Conservation (phyloP, 306 rosid species). For the Dalbergia cochinchinensis region DNA sequence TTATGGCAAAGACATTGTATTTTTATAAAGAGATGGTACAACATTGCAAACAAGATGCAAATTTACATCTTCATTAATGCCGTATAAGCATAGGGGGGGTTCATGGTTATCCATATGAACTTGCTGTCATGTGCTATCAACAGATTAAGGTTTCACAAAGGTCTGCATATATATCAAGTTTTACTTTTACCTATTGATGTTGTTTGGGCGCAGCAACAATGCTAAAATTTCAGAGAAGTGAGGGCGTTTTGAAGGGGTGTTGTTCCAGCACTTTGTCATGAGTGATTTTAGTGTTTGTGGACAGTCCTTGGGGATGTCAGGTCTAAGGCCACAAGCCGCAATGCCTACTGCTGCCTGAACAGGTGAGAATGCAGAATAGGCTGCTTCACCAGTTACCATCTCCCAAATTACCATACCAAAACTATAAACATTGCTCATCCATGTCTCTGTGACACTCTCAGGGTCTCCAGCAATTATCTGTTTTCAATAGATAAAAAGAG, state of each 20-base stretch:
- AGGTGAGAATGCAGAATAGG: slow-evolving; percentile 86
- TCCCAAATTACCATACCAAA: slow-evolving; percentile 98
- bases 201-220: slow-evolving; percentile 62
- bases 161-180: neutral
- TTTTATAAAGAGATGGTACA: slow-evolving; percentile 22
- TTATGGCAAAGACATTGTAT: slow-evolving; percentile 41
- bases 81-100: slow-evolving; percentile 40
- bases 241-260: slow-evolving; percentile 89
- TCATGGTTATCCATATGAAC: slow-evolving; percentile 43
- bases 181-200: slow-evolving; percentile 59
- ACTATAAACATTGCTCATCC: slow-evolving; percentile 95
- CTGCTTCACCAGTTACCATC: slow-evolving; percentile 93
- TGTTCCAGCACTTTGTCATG: slow-evolving; percentile 97
- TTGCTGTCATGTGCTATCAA: slow-evolving; percentile 41
- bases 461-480: slow-evolving; percentile 99
- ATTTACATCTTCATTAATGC: slow-evolving; percentile 60
- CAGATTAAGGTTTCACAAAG: slow-evolving; percentile 37
- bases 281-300: slow-evolving; percentile 75
- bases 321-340: slow-evolving; percentile 99
- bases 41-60: slow-evolving; percentile 33
- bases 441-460: slow-evolving; percentile 86
- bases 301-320: slow-evolving; percentile 94
- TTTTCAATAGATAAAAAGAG: slow-evolving; percentile 9
- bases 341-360: slow-evolving; percentile 97
- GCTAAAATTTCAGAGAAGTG: slow-evolving; percentile 81